Conservation (phyloP, 2,329 filamentous ascomycete species). For the Neoascochyta sp. region DNA sequence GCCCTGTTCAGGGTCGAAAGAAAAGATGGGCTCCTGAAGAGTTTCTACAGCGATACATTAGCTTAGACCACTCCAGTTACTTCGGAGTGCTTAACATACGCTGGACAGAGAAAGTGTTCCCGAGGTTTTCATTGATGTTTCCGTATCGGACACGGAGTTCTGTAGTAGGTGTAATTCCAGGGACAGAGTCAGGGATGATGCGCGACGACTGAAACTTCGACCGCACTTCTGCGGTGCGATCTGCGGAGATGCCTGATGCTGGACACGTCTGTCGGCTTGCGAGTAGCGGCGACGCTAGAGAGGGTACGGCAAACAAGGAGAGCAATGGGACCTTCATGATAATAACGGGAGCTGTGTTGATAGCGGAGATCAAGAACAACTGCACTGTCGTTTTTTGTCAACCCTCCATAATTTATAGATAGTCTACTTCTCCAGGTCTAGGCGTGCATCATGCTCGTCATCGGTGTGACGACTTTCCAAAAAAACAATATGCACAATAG, state of each 20-base stretch:
- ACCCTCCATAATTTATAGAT: no score
- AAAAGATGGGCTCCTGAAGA: neutral
- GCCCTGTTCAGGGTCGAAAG: neutral
- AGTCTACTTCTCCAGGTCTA: no score
- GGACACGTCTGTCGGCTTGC: conserved; percentile 1
- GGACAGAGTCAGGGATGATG: conserved; percentile 2
- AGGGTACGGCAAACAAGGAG: neutral
- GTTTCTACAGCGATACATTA: conserved; percentile 1
- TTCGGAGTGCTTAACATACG: neutral
- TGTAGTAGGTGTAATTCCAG: conserved; percentile 3
- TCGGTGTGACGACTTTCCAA: no score
- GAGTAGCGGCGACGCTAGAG: conserved; percentile 1
- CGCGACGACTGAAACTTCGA: neutral
- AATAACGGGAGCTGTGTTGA: neutral
- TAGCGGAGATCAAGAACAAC: no score
- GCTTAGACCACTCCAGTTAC: neutral
- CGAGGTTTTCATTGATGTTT: conserved; percentile 5
- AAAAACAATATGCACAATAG: no score
- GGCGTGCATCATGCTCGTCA: no score
- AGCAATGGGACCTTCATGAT: conserved; percentile 1
- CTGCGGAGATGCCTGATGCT: conserved; percentile 1
- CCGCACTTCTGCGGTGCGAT: conserved; percentile 1
- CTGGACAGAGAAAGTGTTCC: conserved; percentile 2
- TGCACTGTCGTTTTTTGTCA: no score
- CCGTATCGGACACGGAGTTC: conserved; percentile 3